Evolutionary conservation across 306 rosid genomes (phyloP).

Genomic region (Styphnolobium japonicum): DNA sequence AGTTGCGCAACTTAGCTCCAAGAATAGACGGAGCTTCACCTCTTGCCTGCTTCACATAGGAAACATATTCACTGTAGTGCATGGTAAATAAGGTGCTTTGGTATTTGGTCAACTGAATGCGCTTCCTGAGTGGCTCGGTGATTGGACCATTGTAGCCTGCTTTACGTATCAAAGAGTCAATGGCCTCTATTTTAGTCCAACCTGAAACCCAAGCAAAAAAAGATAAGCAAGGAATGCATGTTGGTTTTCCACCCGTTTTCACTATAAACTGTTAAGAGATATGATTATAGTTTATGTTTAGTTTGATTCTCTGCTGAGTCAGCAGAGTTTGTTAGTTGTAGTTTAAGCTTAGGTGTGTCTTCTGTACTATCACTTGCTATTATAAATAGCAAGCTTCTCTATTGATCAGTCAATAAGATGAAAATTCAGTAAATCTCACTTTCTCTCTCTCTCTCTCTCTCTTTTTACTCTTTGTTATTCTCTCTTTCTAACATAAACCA

Average conservation of each 20-base stretch:
- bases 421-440: too few species aligned
- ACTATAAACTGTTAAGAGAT: too few species aligned
- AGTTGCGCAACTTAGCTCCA: constrained; percentile 52
- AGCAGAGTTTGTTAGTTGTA: too few species aligned
- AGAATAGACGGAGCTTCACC: constrained; percentile 56
- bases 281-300: too few species aligned
- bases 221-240: constrained; percentile 10
- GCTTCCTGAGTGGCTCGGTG: constrained; percentile 60
- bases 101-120: constrained; percentile 71
- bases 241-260: not conserved
- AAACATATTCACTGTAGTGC: constrained; percentile 71
- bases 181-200: constrained; percentile 84
- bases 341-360: too few species aligned
- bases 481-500: too few species aligned
- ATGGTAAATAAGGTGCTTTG: constrained; percentile 83
- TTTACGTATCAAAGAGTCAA: constrained; percentile 87
- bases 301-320: too few species aligned
- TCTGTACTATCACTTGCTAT: too few species aligned
- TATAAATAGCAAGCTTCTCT: too few species aligned
- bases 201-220: constrained; percentile 53
- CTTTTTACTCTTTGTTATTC: too few species aligned
- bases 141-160: constrained; percentile 77
- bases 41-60: constrained; percentile 61
- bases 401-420: too few species aligned
- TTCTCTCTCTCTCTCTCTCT: too few species aligned